Evolutionary conservation across 179 eudicot genomes (phyloP), one percentile per base, ranked within the genome.

Genomic region (Gypsophila paniculata): DNA sequence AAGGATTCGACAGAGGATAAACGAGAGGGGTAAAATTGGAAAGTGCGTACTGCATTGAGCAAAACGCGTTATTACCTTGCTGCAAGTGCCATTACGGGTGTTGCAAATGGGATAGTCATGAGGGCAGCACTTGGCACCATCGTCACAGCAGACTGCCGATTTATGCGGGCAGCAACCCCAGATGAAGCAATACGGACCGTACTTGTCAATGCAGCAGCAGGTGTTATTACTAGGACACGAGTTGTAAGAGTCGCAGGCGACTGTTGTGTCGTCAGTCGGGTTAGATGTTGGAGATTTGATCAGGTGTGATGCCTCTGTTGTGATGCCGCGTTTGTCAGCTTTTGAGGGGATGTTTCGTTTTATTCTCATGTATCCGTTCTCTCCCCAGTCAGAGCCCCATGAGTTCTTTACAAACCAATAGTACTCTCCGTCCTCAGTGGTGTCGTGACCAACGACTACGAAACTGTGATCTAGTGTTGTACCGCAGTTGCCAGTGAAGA

Each of bases 381-480:
- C 97, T 0, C 96, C 97, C 97, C 97, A 91, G 11, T 55, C 38
- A 0, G 68, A 34, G 6, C 97, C 96, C 97, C 93, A 91, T 10
- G 97, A 91, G 72, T 88, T 91, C 85, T 90, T 84, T 51, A 91
- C 96, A 2, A 86, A 83, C 96, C 93, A 90, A 44, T 88, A 91
- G 53, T 86, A 91, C 19, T 59, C 6, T 0, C 89, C 91, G 0
- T 85, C 73, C 26, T 84, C 89, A 13, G 86, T 51, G 54, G 15
- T 66, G 0, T 96, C 93, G 7, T 91, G 86, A 3, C 96, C 97
- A 15, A 91, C 97, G 0, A 75, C 97, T 18, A 82, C 91, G 51
- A 88, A 93, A 0, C 87, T 93, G 17, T 89, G 96, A 78, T 88
- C 91, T 34, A 88, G 70, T 3, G 69, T 70, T 15, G 84, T 77